phyloP scores from a whole-genome alignment of 495 filamentous ascomycete species.

The Aspergillus baeticus region DNA sequence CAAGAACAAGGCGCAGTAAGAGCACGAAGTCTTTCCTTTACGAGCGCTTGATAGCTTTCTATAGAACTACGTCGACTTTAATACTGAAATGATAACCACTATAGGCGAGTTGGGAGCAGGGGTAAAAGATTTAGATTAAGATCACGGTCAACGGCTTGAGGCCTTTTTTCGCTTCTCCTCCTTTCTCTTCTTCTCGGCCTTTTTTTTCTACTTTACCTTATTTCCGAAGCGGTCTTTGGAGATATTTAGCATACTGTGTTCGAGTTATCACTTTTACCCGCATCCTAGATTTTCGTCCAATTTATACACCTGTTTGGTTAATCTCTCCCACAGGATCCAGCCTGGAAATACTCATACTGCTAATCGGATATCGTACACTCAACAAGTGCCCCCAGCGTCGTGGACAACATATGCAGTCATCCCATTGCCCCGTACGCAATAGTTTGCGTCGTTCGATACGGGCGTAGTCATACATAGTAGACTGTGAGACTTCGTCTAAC shows the following conservation, averaged over 20 bases:
- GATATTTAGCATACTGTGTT: constrained; percentile 19
- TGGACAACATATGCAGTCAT: too few relatives aligned
- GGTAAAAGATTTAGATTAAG: constrained; percentile 15
- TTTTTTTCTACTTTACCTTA: constrained; percentile 13
- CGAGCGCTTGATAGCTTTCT: constrained; percentile 4
- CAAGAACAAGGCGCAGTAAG: constrained; percentile 45
- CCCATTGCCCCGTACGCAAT: too few relatives aligned
- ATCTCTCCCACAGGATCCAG: too few relatives aligned
- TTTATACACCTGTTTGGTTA: neutral
- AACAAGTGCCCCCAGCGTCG: too few relatives aligned
- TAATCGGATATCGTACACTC: too few relatives aligned
- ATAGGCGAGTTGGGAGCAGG: neutral
- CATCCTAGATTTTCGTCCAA: neutral
- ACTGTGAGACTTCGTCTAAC: too few relatives aligned
- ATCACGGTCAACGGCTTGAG: constrained; percentile 21
- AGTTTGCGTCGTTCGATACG: too few relatives aligned
- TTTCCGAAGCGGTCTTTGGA: constrained; percentile 19
- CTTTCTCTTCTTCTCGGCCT: constrained; percentile 11
- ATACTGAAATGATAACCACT: constrained; percentile 20
- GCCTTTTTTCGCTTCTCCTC: constrained; percentile 16
- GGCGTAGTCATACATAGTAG: too few relatives aligned
- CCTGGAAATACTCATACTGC: too few relatives aligned
- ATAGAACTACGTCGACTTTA: constrained; percentile 22
- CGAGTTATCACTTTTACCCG: constrained; percentile 3
- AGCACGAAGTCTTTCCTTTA: neutral